A percentile compares a stretch with the other conserved stretches of the same genome.
phyloP scores from a whole-genome alignment of 768 basidiomycete genomes.

The Termitomyces sp. region DNA sequence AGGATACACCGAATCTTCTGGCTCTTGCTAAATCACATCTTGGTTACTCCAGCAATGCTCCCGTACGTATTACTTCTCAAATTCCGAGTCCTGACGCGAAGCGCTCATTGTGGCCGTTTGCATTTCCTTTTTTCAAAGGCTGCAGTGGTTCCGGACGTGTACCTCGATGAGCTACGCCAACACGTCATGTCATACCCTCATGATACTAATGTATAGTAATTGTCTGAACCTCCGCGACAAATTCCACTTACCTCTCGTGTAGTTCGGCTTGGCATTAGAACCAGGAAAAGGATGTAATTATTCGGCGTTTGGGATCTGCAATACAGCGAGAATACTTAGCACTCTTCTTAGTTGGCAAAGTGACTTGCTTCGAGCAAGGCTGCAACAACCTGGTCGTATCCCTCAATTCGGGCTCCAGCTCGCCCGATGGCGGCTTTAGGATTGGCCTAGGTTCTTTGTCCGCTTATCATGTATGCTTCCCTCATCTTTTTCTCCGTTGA shows the following conservation, averaged over 20 bases:
- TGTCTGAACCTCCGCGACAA: not conserved
- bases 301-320: not conserved
- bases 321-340: not conserved
- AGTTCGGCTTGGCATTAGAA: conserved; percentile 34
- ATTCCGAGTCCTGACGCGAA: not conserved
- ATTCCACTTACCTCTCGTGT: not conserved
- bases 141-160: conserved; percentile 23
- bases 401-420: conserved; percentile 22
- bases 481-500: not conserved
- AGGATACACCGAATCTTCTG: not conserved
- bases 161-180: conserved; percentile 28
- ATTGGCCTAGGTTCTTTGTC: conserved; percentile 42
- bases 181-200: conserved; percentile 25
- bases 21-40: conserved; percentile 10
- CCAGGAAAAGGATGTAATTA: conserved; percentile 33
- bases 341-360: conserved; percentile 30
- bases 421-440: conserved; percentile 32
- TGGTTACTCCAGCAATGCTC: conserved; percentile 2
- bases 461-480: conserved; percentile 36
- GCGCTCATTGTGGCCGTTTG: not conserved
- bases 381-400: conserved; percentile 29
- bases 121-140: not conserved
- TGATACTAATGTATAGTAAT: conserved; percentile 26
- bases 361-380: conserved; percentile 41
- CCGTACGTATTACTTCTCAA: conserved; percentile 5